Evolutionary conservation across 768 basidiomycete species (phyloP).

Genomic region (Pleurotus ostreatus): DNA sequence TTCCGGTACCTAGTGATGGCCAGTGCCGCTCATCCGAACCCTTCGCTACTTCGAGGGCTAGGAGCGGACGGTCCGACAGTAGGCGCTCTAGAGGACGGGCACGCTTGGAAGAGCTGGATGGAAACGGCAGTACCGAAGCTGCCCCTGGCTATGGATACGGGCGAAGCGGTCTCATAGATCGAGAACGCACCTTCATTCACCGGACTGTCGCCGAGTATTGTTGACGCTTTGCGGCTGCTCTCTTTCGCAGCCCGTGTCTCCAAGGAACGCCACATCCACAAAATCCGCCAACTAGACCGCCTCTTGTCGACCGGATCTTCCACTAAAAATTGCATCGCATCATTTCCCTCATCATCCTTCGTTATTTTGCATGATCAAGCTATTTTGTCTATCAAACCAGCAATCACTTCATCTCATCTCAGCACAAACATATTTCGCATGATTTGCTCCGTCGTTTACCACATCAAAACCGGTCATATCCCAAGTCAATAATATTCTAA

Average conservation of each 20-base stretch:
- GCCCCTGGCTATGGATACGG: slow-evolving; percentile 64
- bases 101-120: slow-evolving; percentile 42
- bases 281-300: slow-evolving; percentile 17
- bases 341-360: background rate
- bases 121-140: slow-evolving; percentile 30
- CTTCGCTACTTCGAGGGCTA: slow-evolving; percentile 18
- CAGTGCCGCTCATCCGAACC: slow-evolving; percentile 21
- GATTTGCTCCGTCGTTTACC: background rate
- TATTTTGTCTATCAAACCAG: background rate
- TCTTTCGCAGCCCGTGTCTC: slow-evolving; percentile 3
- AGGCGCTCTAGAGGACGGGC: slow-evolving; percentile 49
- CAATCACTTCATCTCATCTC: slow-evolving; percentile 1
- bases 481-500: slow-evolving; percentile 6
- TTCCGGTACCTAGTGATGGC: slow-evolving; percentile 28
- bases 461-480: background rate
- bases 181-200: slow-evolving; percentile 27
- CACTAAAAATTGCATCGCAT: slow-evolving; percentile 7
- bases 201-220: slow-evolving; percentile 1
- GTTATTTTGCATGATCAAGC: background rate
- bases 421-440: slow-evolving; percentile 2
- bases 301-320: slow-evolving; percentile 11
- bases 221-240: background rate
- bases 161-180: slow-evolving; percentile 55
- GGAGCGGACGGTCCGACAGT: slow-evolving; percentile 20
- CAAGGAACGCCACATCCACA: slow-evolving; percentile 10